Base-by-base conservation (phyloP, 805 yeast genomes). In the Blastobotrys peoriensis region DNA sequence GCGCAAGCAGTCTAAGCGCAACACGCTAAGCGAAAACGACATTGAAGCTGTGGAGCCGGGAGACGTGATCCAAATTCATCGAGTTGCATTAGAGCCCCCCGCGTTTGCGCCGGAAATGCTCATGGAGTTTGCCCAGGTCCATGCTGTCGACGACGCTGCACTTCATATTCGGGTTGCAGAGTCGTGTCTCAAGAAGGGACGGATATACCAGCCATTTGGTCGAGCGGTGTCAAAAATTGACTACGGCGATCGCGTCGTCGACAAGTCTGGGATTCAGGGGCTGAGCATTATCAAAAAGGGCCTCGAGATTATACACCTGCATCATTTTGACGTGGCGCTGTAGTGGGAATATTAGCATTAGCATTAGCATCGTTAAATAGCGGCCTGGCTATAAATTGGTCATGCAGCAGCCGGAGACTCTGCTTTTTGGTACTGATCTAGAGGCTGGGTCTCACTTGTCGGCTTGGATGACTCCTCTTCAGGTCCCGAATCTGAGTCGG, bases 401-500 rank as follows among this genome's bases (percentile, higher is more conserved):
- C n/a, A n/a, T n/a, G n/a, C n/a, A n/a, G n/a, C n/a, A n/a, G n/a
- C n/a, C n/a, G n/a, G n/a, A n/a, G n/a, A n/a, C n/a, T n/a, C n/a
- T n/a, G n/a, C n/a, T n/a, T n/a, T n/a, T n/a, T n/a, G n/a, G n/a
- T n/a, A n/a, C n/a, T n/a, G n/a, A n/a, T n/a, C n/a, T n/a, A n/a
- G n/a, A n/a, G n/a, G n/a, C n/a, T n/a, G n/a, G n/a, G n/a, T n/a
- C n/a, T n/a, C n/a, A n/a, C n/a, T n/a, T n/a, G n/a, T n/a, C n/a
- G 20, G 13, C 10, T 20, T 20, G n/a, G 13, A 21, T 21, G n/a
- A 17, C 30, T 18, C 33, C n/a, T 38, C 33, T 22, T 38, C 18
- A 18, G 41, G 41, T 17, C n/a, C n/a, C 13, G 38, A 17, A 52
- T 37, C 20, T 40, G 25, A 4, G 22, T 38, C 30, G 30, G 27